Conservation (phyloP, 2,329 filamentous ascomycete genomes). For the Aspergillus arachidicola region DNA sequence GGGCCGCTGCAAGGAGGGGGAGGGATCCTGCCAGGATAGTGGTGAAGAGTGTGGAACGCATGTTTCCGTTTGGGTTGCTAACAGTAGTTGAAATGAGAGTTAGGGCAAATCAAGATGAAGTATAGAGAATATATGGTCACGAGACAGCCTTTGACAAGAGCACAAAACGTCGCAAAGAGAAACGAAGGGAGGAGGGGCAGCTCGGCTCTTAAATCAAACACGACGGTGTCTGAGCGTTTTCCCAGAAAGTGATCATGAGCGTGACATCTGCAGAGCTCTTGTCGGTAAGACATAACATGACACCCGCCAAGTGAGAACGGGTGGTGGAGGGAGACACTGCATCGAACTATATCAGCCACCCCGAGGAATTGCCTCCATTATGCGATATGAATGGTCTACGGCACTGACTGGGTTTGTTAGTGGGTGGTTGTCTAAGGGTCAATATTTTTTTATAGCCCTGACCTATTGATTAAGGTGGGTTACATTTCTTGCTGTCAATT, state of each 20-base stretch:
- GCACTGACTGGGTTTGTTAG: neutral
- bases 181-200: neutral
- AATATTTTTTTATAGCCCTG: too few relatives aligned
- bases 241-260: neutral
- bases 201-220: neutral
- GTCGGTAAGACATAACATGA: neutral
- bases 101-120: neutral
- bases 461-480: too few relatives aligned
- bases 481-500: neutral
- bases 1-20: neutral
- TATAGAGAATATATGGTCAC: neutral
- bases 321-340: neutral
- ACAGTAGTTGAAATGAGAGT: too few relatives aligned
- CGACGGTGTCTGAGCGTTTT: neutral
- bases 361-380: neutral
- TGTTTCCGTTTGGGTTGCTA: neutral
- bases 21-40: neutral
- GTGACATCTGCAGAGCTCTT: neutral
- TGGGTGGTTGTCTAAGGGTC: neutral
- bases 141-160: neutral
- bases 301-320: neutral
- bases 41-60: neutral
- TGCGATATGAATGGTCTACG: neutral
- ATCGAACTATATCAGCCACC: slow-evolving; percentile 1
- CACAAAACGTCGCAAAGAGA: neutral